A percentile compares a stretch with the other conserved stretches of the same genome.
These are phyloP conservation scores for Monosiga brevicollis DNA, from an alignment of 78 protist species.

Conservation along the genomic window DNA sequence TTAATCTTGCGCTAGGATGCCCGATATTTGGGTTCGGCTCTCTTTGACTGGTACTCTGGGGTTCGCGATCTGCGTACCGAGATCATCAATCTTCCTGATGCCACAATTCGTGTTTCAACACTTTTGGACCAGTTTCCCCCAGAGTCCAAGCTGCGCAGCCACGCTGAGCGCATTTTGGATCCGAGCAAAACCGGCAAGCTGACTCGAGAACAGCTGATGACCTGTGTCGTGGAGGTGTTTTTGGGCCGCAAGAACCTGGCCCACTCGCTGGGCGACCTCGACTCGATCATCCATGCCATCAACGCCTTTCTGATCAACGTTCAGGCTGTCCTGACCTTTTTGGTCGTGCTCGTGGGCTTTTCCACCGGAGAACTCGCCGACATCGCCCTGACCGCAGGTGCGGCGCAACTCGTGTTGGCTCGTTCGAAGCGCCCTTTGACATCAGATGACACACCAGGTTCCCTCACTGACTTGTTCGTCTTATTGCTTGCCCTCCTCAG, in stretches of 20 bases:
- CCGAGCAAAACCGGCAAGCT: no score
- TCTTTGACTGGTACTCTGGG: no score
- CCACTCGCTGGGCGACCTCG: neutral
- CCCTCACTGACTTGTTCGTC: neutral
- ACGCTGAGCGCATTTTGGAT: no score
- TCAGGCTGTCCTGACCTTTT: neutral
- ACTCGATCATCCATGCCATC: neutral
- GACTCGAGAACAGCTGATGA: neutral
- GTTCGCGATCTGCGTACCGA: no score
- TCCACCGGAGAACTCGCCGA: neutral
- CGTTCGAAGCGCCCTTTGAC: neutral
- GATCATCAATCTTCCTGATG: no score
- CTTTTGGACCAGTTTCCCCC: no score
- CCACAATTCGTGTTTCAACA: no score
- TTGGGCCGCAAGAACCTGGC: neutral
- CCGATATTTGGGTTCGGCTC: no score
- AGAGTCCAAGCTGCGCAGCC: no score
- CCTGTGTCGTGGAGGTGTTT: neutral
- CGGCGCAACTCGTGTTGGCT: neutral
- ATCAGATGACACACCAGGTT: neutral
- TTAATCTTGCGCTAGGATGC: no score
- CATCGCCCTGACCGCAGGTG: neutral
- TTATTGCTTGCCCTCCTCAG: neutral
- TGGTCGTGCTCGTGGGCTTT: neutral
- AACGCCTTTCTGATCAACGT: neutral